A percentile compares a stretch with the other conserved stretches of the same genome.
phyloP scores from a whole-genome alignment of 306 rosid genomes.

The Lathyrus aphaca region DNA sequence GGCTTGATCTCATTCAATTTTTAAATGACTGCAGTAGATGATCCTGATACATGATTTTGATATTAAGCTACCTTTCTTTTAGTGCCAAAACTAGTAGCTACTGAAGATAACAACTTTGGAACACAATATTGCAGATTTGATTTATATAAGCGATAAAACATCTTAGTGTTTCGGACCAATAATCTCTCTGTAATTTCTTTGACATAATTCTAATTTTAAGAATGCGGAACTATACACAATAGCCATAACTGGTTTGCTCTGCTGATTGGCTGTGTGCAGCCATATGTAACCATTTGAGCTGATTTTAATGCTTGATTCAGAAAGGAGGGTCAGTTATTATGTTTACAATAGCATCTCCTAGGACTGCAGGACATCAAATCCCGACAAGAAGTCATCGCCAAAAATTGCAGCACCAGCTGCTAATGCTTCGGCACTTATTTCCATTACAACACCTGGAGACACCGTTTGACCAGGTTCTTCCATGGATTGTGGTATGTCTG shows the following conservation, averaged over 20 bases:
- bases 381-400: conserved; percentile 83
- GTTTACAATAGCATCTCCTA: conserved; percentile 51
- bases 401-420: conserved; percentile 87
- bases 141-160: not conserved
- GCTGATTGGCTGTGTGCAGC: not conserved
- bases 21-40: not conserved
- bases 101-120: conserved; percentile 7
- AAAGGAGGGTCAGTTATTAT: conserved; percentile 53
- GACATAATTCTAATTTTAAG: not conserved
- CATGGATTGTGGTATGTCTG: conserved; percentile 53
- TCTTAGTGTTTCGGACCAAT: conserved; percentile 17
- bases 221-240: conserved; percentile 22
- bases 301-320: conserved; percentile 40
- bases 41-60: conserved; percentile 16
- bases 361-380: conserved; percentile 57
- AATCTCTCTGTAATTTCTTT: not conserved
- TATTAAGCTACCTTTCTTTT: not conserved
- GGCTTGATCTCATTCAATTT: not conserved
- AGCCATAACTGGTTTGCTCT: not conserved
- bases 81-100: not conserved
- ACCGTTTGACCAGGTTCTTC: conserved; percentile 44
- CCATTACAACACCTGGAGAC: conserved; percentile 57
- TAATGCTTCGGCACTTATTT: conserved; percentile 75
- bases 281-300: conserved; percentile 32
- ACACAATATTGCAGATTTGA: conserved; percentile 21